A percentile compares a stretch with the other conserved stretches of the same genome.
Conservation (phyloP, 108 stramenopile genomes). For the Pseudonitzschia multistriata region DNA sequence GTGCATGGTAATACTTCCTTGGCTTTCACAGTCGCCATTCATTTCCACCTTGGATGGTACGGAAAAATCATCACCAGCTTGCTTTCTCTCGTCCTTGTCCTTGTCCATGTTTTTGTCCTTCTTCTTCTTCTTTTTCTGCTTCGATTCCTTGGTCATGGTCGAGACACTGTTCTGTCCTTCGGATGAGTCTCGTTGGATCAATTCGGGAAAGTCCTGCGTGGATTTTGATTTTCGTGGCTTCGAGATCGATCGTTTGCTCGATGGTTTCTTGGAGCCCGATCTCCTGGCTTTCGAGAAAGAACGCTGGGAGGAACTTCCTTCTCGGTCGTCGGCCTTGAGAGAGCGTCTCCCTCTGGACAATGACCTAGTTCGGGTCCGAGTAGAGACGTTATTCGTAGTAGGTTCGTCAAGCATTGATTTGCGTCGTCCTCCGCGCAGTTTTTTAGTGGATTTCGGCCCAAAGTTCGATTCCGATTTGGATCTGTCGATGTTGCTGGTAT, state of each 20-base stretch:
- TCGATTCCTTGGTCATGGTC: constrained; percentile 10
- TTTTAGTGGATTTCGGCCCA: background rate
- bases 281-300: background rate
- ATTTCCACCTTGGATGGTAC: constrained; percentile 17
- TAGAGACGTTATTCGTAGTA: background rate
- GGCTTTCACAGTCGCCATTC: constrained; percentile 6
- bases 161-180: background rate
- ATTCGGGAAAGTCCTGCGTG: background rate
- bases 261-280: background rate
- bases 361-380: background rate
- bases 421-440: constrained; percentile 1
- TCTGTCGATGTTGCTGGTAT: background rate
- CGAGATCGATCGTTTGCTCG: background rate
- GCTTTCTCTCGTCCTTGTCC: background rate
- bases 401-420: background rate
- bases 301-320: background rate
- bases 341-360: constrained; percentile 2
- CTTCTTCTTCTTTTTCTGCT: constrained; percentile 14
- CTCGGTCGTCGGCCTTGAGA: background rate
- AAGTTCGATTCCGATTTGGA: background rate
- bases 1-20: background rate
- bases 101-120: constrained; percentile 9
- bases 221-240: background rate
- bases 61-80: background rate
- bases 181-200: background rate